These are phyloP conservation scores for Hymenoscyphus albidus DNA, from an alignment of 2,329 filamentous ascomycete genomes.

Conservation along the genomic window DNA sequence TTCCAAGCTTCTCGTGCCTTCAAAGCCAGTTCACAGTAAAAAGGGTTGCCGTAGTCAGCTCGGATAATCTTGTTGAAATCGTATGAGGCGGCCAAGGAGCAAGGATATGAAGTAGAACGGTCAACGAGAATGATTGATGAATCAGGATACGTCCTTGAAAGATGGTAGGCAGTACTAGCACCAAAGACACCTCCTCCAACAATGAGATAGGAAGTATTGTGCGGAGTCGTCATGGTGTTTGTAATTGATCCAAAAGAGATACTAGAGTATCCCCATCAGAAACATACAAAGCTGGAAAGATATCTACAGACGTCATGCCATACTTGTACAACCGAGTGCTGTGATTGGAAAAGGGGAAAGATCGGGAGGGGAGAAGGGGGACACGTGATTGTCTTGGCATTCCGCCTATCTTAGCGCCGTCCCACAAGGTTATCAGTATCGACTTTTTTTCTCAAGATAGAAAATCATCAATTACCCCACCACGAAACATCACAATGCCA, in stretches of 20 bases:
- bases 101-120: slow-evolving; percentile 36
- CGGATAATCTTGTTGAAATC: slow-evolving; percentile 59
- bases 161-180: slow-evolving; percentile 47
- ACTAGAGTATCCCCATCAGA: background rate
- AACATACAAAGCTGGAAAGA: background rate
- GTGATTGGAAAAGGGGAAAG: background rate
- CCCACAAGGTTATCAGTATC: slow-evolving; percentile 9
- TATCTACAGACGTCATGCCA: background rate
- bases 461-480: slow-evolving; percentile 4
- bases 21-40: slow-evolving; percentile 51
- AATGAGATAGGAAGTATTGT: slow-evolving; percentile 38
- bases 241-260: too few relatives aligned
- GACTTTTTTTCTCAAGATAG: slow-evolving; percentile 13
- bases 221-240: background rate
- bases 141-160: slow-evolving; percentile 39
- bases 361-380: too few relatives aligned
- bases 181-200: slow-evolving; percentile 52
- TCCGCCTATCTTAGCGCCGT: slow-evolving; percentile 12
- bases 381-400: background rate
- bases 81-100: slow-evolving; percentile 49
- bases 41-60: slow-evolving; percentile 51
- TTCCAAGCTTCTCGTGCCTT: slow-evolving; percentile 47
- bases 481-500: slow-evolving; percentile 56
- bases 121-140: slow-evolving; percentile 44
- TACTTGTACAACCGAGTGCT: background rate